A percentile compares a stretch with the other conserved stretches of the same genome.
Evolutionary conservation across 306 rosid genomes (phyloP).

Genomic region (Pterocarpus santalinus): DNA sequence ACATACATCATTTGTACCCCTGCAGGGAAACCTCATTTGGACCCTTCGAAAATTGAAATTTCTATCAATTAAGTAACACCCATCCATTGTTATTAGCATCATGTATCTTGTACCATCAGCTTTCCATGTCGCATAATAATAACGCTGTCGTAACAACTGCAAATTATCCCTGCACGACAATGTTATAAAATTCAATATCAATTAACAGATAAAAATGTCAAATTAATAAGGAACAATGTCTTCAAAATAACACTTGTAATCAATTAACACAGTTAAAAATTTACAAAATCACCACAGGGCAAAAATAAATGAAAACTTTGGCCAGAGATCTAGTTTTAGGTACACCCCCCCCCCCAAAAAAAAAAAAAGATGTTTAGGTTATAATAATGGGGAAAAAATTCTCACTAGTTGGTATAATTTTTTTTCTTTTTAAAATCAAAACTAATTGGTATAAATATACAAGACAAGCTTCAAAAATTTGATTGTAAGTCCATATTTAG

Average conservation of each 20-base stretch:
- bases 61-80: slow-evolving; percentile 94
- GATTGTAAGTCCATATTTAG: background rate
- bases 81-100: slow-evolving; percentile 98
- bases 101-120: slow-evolving; percentile 99
- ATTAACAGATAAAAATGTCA: slow-evolving; percentile 30
- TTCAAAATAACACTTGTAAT: slow-evolving; percentile 5
- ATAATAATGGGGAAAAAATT: background rate
- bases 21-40: slow-evolving; percentile 99
- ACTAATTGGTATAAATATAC: background rate
- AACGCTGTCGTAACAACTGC: slow-evolving; percentile 91
- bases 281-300: background rate
- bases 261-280: slow-evolving; percentile 31
- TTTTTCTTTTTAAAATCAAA: too few species aligned
- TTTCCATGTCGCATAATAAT: slow-evolving; percentile 99
- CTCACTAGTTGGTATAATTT: background rate
- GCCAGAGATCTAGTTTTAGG: slow-evolving; percentile 3
- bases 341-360: too few species aligned
- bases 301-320: background rate
- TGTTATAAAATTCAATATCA: slow-evolving; percentile 43
- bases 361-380: background rate
- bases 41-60: slow-evolving; percentile 93
- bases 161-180: slow-evolving; percentile 84
- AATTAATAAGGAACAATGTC: slow-evolving; percentile 2
- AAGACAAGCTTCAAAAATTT: slow-evolving; percentile 7
- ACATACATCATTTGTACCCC: slow-evolving; percentile 79